Evolutionary conservation across 176 grass and related monocot genomes (phyloP).

Genomic region (Oryza longistaminata): DNA sequence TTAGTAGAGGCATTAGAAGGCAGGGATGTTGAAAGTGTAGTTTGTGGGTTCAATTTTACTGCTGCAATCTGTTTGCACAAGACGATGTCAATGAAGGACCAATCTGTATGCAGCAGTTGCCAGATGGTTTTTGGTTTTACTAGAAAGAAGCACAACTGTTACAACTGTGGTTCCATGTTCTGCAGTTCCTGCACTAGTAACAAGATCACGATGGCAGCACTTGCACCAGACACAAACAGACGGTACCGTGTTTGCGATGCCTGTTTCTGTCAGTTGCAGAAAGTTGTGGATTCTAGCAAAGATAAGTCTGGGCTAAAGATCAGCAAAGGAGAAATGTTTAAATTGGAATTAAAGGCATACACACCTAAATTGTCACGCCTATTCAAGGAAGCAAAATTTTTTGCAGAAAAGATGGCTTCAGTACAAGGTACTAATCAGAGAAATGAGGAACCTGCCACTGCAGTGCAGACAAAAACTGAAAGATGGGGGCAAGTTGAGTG

Average conservation of each 20-base stretch:
- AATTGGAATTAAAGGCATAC: conserved; percentile 53
- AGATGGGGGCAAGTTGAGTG: conserved; percentile 88
- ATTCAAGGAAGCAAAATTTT: conserved; percentile 59
- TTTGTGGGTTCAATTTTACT: conserved; percentile 83
- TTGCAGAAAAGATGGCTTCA: conserved; percentile 44
- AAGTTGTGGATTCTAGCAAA: conserved; percentile 42
- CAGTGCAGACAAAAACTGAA: conserved; percentile 36
- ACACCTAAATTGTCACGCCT: conserved; percentile 64
- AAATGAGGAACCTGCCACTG: conserved; percentile 22
- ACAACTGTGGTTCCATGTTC: conserved; percentile 89
- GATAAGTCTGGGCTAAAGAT: conserved; percentile 37
- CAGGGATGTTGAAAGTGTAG: conserved; percentile 80
- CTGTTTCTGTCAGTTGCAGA: conserved; percentile 71
- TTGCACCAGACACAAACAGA: conserved; percentile 71
- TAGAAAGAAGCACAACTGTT: conserved; percentile 90
- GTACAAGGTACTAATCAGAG: conserved; percentile 37
- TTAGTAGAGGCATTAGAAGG: conserved; percentile 74
- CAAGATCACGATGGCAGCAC: conserved; percentile 59
- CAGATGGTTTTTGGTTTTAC: conserved; percentile 80
- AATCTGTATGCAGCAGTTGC: conserved; percentile 69
- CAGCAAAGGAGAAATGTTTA: conserved; percentile 50
- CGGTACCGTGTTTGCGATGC: conserved; percentile 70
- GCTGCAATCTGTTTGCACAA: conserved; percentile 77
- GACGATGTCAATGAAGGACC: conserved; percentile 78
- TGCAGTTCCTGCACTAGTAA: conserved; percentile 80